Evolutionary conservation across 495 filamentous ascomycete species (phyloP).

Genomic region (Patellaria atrata): DNA sequence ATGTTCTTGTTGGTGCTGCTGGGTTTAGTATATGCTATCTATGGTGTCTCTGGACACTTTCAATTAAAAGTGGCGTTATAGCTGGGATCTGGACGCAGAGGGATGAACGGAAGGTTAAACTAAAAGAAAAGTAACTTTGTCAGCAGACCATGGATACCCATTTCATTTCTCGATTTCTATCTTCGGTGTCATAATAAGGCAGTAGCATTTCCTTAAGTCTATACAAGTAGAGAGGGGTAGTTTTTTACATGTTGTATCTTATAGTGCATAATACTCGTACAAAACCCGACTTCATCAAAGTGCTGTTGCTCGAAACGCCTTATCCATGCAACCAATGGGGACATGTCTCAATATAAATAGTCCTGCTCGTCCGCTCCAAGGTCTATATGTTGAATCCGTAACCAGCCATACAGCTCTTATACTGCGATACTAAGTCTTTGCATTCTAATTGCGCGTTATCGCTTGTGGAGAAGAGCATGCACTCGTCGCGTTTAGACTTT

Average conservation of each 20-base stretch:
- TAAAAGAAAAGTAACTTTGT: conserved; percentile 10
- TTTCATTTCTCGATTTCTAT: no score
- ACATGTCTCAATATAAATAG: no score
- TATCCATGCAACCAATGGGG: no score
- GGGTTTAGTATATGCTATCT: conserved; percentile 79
- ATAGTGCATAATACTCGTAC: no score
- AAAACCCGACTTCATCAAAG: no score
- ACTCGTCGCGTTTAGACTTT: conserved; percentile 85
- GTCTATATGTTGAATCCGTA: conserved; percentile 87
- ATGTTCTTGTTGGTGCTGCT: conserved; percentile 69
- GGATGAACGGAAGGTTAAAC: conserved; percentile 5
- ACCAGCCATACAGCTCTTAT: conserved; percentile 83
- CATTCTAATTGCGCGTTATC: conserved; percentile 69
- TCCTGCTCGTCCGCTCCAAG: no score
- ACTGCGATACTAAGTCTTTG: conserved; percentile 63
- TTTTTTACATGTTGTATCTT: no score
- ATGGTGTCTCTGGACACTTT: conserved; percentile 69
- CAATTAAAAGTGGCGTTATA: conserved; percentile 39
- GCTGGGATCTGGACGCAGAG: conserved; percentile 5
- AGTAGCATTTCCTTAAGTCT: no score
- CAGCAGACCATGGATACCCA: no score
- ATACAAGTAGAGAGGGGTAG: no score
- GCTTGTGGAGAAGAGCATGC: conserved; percentile 87
- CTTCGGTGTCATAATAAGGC: no score
- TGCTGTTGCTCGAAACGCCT: no score